Evolutionary conservation across 306 rosid species (phyloP).

Genomic region (Herpetospermum pedunculosum): DNA sequence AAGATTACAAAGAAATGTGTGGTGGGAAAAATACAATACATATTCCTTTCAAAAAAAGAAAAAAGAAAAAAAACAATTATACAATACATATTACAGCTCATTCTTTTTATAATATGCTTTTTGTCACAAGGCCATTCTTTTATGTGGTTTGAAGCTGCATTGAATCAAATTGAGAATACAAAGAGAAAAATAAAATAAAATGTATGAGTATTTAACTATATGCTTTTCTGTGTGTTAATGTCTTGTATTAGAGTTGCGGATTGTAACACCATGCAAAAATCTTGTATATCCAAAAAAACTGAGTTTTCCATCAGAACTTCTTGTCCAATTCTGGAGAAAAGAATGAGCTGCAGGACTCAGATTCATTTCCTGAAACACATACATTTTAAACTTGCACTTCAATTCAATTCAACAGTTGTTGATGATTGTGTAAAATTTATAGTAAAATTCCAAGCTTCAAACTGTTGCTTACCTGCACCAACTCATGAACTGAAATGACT

Average conservation of each 20-base stretch:
- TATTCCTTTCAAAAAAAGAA: too few species aligned
- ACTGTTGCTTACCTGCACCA: constrained; percentile 62
- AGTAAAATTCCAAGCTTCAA: not conserved
- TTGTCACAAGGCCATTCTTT: not conserved
- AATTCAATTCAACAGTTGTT: not conserved
- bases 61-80: too few species aligned
- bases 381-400: constrained; percentile 4
- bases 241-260: constrained; percentile 5
- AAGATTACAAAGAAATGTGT: not conserved
- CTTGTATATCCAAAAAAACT: constrained; percentile 72
- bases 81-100: not conserved
- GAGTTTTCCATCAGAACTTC: constrained; percentile 75
- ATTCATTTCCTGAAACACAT: constrained; percentile 91
- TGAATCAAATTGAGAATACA: not conserved
- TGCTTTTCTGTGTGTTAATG: not conserved
- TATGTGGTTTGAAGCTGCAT: not conserved
- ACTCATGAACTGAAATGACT: constrained; percentile 64
- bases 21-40: not conserved
- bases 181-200: not conserved
- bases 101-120: not conserved
- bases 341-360: constrained; percentile 59
- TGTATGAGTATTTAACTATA: not conserved
- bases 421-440: not conserved
- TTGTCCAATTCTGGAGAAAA: constrained; percentile 77
- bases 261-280: constrained; percentile 81